A percentile compares a stretch with the other conserved stretches of the same genome.
These are phyloP conservation scores for Vachellia collinsii DNA, from an alignment of 306 rosid species.

Conservation along the genomic window DNA sequence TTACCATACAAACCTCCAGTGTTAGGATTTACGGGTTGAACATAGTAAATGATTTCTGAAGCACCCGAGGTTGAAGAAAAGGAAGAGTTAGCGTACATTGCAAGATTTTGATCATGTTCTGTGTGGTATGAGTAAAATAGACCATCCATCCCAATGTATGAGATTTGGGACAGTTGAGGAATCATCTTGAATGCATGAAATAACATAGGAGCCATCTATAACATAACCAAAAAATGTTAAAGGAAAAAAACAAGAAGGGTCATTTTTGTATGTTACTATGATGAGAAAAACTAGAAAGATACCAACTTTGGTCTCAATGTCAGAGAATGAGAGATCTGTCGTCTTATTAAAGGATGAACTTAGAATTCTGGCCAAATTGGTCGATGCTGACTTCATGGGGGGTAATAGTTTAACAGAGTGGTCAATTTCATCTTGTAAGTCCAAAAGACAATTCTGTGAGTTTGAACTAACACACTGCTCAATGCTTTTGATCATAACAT, in stretches of 20 bases:
- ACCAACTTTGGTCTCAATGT: conserved; percentile 38
- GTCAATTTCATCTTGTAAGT: conserved; percentile 39
- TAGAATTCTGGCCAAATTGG: conserved; percentile 37
- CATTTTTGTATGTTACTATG: background rate
- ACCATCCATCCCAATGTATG: conserved; percentile 56
- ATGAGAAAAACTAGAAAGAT: background rate
- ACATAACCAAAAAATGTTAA: background rate
- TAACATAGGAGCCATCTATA: conserved; percentile 57
- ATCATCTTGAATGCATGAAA: conserved; percentile 52
- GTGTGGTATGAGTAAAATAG: conserved; percentile 51
- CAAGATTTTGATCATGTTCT: conserved; percentile 41
- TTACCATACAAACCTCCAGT: conserved; percentile 52
- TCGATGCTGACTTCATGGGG: conserved; percentile 40
- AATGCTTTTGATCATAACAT: conserved; percentile 28
- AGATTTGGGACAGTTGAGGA: conserved; percentile 53
- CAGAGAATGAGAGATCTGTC: conserved; percentile 38
- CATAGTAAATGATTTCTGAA: conserved; percentile 32
- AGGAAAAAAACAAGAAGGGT: background rate
- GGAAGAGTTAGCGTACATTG: conserved; percentile 57
- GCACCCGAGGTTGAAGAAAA: background rate
- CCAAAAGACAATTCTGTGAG: conserved; percentile 31
- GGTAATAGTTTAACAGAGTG: conserved; percentile 23
- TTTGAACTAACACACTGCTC: conserved; percentile 27
- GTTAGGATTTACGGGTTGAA: conserved; percentile 43
- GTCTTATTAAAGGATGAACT: conserved; percentile 24